phyloP scores from a whole-genome alignment of 2,329 filamentous ascomycete genomes.

The Colletotrichum tabaci region DNA sequence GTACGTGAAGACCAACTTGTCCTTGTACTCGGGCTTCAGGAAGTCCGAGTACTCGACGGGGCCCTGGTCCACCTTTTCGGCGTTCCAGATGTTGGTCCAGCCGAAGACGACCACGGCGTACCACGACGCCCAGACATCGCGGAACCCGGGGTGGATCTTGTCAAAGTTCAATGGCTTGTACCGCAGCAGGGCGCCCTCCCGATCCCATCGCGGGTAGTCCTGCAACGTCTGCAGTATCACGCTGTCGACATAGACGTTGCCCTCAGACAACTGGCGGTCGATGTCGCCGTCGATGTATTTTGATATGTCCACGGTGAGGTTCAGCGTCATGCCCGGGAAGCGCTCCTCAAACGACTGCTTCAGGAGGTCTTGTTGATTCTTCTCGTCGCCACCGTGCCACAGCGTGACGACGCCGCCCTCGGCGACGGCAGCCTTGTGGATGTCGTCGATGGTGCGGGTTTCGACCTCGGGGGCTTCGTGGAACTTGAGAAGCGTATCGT shows the following conservation, averaged over 20 bases:
- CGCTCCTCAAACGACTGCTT: slow-evolving; percentile 60
- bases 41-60: slow-evolving; percentile 60
- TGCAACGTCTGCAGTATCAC: slow-evolving; percentile 65
- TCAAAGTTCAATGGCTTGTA: slow-evolving; percentile 65
- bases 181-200: slow-evolving; percentile 60
- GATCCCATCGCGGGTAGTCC: slow-evolving; percentile 67
- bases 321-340: slow-evolving; percentile 67
- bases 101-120: slow-evolving; percentile 56
- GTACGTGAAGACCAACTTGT: slow-evolving; percentile 68
- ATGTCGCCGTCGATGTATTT: slow-evolving; percentile 67
- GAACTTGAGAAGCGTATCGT: not conserved
- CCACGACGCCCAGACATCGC: slow-evolving; percentile 57
- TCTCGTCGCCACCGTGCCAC: slow-evolving; percentile 66
- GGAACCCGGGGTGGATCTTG: slow-evolving; percentile 57
- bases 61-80: slow-evolving; percentile 53
- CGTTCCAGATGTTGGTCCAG: slow-evolving; percentile 56
- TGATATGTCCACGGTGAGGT: slow-evolving; percentile 68
- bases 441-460: slow-evolving; percentile 63
- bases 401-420: slow-evolving; percentile 62
- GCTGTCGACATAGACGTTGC: slow-evolving; percentile 60
- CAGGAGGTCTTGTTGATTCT: slow-evolving; percentile 54
- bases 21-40: slow-evolving; percentile 65
- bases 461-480: slow-evolving; percentile 52
- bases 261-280: slow-evolving; percentile 60
- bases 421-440: slow-evolving; percentile 63